Evolutionary conservation across 345 rosid genomes (phyloP).

Genomic region (Eucalyptus rudis): DNA sequence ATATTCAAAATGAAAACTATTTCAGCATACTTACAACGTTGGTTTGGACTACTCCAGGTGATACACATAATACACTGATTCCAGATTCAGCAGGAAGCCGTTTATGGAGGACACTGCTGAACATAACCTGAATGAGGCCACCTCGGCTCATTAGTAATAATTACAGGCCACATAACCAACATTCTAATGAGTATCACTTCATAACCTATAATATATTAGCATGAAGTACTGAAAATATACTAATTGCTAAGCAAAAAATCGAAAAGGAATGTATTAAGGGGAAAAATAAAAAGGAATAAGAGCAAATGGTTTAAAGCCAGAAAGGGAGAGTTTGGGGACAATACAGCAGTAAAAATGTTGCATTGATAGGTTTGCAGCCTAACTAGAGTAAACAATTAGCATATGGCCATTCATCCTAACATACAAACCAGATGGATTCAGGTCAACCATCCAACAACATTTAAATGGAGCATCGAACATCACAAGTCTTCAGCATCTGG

Average conservation of each 20-base stretch:
- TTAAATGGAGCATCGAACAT: background rate
- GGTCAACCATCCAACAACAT: background rate
- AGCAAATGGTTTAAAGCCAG: background rate
- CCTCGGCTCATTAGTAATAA: background rate
- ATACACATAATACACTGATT: constrained; percentile 68
- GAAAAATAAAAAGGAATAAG: background rate
- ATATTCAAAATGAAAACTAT: background rate
- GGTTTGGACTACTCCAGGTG: constrained; percentile 87
- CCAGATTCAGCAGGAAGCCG: constrained; percentile 90
- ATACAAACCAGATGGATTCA: background rate
- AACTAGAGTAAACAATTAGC: background rate
- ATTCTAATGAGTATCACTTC: background rate
- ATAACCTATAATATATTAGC: background rate
- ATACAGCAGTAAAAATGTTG: background rate
- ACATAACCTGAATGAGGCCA: constrained; percentile 70
- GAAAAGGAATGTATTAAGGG: background rate
- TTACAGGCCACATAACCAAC: background rate
- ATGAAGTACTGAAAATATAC: background rate
- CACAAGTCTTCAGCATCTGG: background rate
- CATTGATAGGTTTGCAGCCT: background rate
- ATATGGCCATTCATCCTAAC: background rate
- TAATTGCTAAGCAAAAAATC: background rate
- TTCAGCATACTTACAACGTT: constrained; percentile 70
- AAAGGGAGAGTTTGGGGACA: background rate
- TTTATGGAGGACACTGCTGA: constrained; percentile 77